Conservation (phyloP, 192 early-diverging fungal genomes). For the Coemansia sp. region DNA sequence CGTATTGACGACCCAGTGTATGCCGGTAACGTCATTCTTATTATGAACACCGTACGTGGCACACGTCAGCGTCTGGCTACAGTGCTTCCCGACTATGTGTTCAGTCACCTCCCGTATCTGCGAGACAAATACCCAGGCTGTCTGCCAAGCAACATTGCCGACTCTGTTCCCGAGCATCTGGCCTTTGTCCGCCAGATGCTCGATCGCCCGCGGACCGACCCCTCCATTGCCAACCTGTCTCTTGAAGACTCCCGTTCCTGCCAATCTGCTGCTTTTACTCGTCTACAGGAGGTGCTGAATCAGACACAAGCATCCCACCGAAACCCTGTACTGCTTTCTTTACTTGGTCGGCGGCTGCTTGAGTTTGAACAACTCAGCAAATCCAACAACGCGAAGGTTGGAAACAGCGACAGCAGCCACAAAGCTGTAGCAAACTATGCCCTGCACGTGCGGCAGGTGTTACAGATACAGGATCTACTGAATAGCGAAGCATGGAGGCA, state of each 20-base stretch:
- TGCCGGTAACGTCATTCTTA: conserved; percentile 70
- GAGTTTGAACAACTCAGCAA: background rate
- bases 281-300: background rate
- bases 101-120: conserved; percentile 72
- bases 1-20: conserved; percentile 68
- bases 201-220: conserved; percentile 19
- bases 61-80: conserved; percentile 53
- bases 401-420: background rate
- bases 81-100: conserved; percentile 72
- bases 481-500: background rate
- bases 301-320: background rate
- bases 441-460: background rate
- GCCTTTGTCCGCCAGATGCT: conserved; percentile 40
- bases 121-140: conserved; percentile 61
- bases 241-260: conserved; percentile 3
- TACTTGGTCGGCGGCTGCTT: background rate
- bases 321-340: background rate
- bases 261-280: background rate
- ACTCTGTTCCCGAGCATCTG: conserved; percentile 24
- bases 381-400: background rate
- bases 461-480: conserved; percentile 3
- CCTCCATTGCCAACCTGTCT: conserved; percentile 2
- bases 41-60: conserved; percentile 69
- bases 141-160: conserved; percentile 24
- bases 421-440: conserved; percentile 19